Evolutionary conservation across 1,284 basidiomycete genomes (phyloP), one percentile per base, ranked within the genome.

Genomic region (Puccinia triticina): DNA sequence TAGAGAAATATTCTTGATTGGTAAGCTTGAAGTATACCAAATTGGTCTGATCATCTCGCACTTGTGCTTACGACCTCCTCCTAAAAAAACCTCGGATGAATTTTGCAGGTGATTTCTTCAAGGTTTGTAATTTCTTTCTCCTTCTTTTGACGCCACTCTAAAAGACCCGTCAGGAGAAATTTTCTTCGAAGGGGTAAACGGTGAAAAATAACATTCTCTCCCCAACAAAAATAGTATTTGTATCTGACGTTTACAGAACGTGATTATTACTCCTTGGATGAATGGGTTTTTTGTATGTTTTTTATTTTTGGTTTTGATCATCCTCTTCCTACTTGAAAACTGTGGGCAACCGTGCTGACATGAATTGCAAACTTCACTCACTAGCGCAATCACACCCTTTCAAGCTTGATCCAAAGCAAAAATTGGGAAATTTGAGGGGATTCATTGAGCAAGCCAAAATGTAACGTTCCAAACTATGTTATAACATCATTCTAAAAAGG

Each of bases 251-350:
- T 82, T 32, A 48, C 79, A n/a, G 69, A 71, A 3, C 40, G 55
- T 5, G 57, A 64, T 48, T 72, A 81, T 73, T 67, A 61, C 32
- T 82, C 79, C 0, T 71, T 81, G 21, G 79, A 82, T 66, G 79
- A 82, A 29, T 82, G 79, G 79, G 71, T 82, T 18, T 82, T 82
- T 55, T 73, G 79, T 82, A 26, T 34, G 71, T 82, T 43, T 34
- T 34, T 46, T 71, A 7, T 46, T 71, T 46, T 46, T 46, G 4
- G 23, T 71, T 71, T 46, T 71, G 43, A n/a, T 71, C 37, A 18
- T n/a, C 23, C 21, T 67, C 29, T 67, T 67, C 23, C 37, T 67
- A 4, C 26, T 37, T 16, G 23, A 23, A 57, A 57, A 11, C 16
- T 50, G 18, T 50, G 48, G n/a, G 55, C 5, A 26, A n/a, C 2